Evolutionary conservation across 306 rosid species (phyloP).

Genomic region (Dryas octopetala): DNA sequence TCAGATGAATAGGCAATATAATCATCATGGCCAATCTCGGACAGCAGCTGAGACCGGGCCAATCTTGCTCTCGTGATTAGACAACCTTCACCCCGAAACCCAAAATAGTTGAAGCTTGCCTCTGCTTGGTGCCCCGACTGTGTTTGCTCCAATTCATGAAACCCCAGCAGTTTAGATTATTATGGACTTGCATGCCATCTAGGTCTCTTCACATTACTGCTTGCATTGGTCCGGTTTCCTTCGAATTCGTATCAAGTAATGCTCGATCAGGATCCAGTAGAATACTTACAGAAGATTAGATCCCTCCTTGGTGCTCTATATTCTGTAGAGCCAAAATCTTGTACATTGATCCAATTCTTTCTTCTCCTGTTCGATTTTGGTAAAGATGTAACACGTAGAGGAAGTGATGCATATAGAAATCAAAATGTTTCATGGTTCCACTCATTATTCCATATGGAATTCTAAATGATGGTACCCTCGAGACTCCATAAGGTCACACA

Average conservation of each 20-base stretch:
- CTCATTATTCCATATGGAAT: background rate
- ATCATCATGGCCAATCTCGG: conserved; percentile 58
- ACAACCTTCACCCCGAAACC: conserved; percentile 6
- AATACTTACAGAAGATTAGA: conserved; percentile 25
- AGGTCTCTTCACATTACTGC: background rate
- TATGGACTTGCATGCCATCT: background rate
- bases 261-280: conserved; percentile 10
- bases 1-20: conserved; percentile 77
- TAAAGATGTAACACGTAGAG: conserved; percentile 25
- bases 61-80: conserved; percentile 59
- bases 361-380: conserved; percentile 12
- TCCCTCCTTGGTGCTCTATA: conserved; percentile 21
- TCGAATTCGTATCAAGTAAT: background rate
- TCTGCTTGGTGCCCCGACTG: conserved; percentile 22
- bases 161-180: background rate
- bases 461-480: background rate
- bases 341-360: conserved; percentile 45
- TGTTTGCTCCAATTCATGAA: background rate
- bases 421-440: conserved; percentile 13
- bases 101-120: conserved; percentile 10
- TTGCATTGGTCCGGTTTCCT: background rate
- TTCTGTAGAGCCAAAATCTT: conserved; percentile 26
- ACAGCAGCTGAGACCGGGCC: conserved; percentile 85
- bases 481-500: too few relatives aligned
- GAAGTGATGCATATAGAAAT: conserved; percentile 31